A percentile compares a stretch with the other conserved stretches of the same genome.
Evolutionary conservation across 176 grass and related monocot genomes (phyloP).

Genomic region (Saccharum officinarum): DNA sequence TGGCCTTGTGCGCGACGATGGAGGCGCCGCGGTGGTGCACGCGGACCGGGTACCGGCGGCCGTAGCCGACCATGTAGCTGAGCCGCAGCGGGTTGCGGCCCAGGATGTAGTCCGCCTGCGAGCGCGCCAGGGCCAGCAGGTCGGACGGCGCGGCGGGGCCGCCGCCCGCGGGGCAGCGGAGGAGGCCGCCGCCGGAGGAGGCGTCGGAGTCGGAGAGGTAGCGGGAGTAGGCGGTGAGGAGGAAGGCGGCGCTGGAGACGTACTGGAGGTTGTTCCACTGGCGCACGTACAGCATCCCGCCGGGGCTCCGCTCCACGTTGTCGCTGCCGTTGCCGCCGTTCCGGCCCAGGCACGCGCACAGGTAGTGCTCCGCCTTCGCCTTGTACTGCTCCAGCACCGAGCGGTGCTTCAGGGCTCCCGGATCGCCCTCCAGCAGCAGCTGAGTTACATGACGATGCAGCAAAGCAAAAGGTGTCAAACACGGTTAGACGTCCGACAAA

Average conservation of each 20-base stretch:
- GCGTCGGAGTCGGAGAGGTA: slow-evolving; percentile 20
- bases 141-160: slow-evolving; percentile 16
- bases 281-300: slow-evolving; percentile 79
- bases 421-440: slow-evolving; percentile 65
- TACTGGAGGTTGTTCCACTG: slow-evolving; percentile 93
- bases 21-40: slow-evolving; percentile 86
- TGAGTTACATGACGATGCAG: neutral
- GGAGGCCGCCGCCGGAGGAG: neutral
- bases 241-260: slow-evolving; percentile 75
- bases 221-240: slow-evolving; percentile 66
- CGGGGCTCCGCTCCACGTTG: slow-evolving; percentile 61
- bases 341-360: slow-evolving; percentile 69
- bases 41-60: slow-evolving; percentile 49
- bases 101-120: slow-evolving; percentile 81
- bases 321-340: slow-evolving; percentile 65
- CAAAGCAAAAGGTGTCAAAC: neutral
- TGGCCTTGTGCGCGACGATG: slow-evolving; percentile 79
- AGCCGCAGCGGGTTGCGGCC: slow-evolving; percentile 76
- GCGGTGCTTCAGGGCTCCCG: slow-evolving; percentile 28
- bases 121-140: slow-evolving; percentile 61
- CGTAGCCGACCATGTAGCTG: slow-evolving; percentile 85
- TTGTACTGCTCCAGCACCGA: slow-evolving; percentile 65
- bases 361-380: slow-evolving; percentile 85
- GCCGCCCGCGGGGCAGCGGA: slow-evolving; percentile 46
- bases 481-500: too few relatives aligned